Conservation (phyloP, 257 asterid genomes). For the Solanum megistacrolobum region DNA sequence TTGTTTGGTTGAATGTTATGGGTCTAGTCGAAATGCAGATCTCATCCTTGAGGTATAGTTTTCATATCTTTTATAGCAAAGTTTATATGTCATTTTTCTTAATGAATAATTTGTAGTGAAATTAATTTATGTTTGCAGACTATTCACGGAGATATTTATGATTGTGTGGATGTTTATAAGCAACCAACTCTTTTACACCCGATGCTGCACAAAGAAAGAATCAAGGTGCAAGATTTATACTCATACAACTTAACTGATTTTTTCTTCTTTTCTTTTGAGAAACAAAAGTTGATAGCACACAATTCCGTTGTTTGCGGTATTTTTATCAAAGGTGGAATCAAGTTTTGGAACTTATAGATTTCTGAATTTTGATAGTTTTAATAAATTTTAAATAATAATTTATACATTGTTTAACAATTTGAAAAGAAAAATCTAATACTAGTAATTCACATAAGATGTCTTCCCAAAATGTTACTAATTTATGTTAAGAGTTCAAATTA, state of each 20-base stretch:
- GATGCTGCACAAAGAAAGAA: neutral
- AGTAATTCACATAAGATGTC: no score
- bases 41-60: neutral
- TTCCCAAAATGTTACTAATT: no score
- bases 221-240: neutral
- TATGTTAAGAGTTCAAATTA: no score
- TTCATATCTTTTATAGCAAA: neutral
- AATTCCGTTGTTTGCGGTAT: neutral
- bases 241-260: neutral
- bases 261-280: neutral
- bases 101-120: neutral
- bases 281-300: no score
- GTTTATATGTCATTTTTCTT: no score
- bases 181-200: neutral
- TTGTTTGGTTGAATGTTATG: neutral
- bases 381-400: no score
- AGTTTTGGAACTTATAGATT: no score
- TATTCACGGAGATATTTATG: neutral
- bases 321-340: neutral
- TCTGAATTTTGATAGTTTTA: neutral
- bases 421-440: no score
- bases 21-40: neutral
- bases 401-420: no score
- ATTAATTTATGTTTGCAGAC: neutral
- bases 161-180: neutral